These are phyloP conservation scores for Colletotrichum melonis DNA, from an alignment of 2,329 filamentous ascomycete species.

Conservation along the genomic window DNA sequence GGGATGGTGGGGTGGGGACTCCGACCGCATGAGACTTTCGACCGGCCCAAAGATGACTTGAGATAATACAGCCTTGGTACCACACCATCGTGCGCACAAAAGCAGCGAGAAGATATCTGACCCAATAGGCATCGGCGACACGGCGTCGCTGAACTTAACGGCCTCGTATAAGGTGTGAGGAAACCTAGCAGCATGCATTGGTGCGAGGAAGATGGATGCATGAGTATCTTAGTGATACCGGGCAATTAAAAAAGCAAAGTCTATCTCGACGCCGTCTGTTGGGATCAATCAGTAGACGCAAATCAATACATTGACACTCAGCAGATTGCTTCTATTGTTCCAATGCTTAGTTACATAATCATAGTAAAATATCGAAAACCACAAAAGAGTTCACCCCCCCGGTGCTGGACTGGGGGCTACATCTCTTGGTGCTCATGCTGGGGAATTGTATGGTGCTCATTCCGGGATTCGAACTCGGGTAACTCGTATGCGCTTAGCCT, in stretches of 20 bases:
- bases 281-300: not conserved
- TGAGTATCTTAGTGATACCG: not conserved
- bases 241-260: slow-evolving; percentile 9
- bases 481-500: too few relatives aligned
- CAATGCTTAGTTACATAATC: too few relatives aligned
- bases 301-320: not conserved
- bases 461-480: too few relatives aligned
- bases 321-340: too few relatives aligned
- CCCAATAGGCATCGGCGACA: not conserved
- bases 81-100: not conserved
- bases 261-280: slow-evolving; percentile 15
- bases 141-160: not conserved
- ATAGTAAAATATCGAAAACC: too few relatives aligned
- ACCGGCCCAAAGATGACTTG: not conserved
- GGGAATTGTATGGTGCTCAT: too few relatives aligned
- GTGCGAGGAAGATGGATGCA: too few relatives aligned
- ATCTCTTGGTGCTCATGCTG: not conserved
- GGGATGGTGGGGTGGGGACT: not conserved
- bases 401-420: too few relatives aligned
- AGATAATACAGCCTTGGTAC: slow-evolving; percentile 3
- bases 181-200: slow-evolving; percentile 4
- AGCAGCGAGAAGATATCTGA: not conserved
- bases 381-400: too few relatives aligned
- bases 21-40: not conserved
- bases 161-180: not conserved